These are phyloP conservation scores for Drosera spatulata DNA, from an alignment of 179 eudicot species.

Conservation along the genomic window DNA sequence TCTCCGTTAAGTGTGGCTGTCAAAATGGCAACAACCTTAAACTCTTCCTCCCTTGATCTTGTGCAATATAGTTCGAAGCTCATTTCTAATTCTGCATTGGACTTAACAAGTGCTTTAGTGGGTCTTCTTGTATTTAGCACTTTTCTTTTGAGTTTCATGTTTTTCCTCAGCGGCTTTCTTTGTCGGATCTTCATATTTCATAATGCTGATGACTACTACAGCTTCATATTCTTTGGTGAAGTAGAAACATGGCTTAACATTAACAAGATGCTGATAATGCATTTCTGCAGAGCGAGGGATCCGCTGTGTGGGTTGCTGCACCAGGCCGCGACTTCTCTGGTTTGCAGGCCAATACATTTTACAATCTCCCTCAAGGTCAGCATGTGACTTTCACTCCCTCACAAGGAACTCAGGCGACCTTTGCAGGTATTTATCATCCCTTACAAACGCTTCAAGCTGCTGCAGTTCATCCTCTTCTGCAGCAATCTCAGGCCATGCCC, in stretches of 20 bases:
- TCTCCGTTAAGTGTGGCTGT: too few species aligned
- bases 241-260: background rate
- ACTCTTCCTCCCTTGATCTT: too few species aligned
- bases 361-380: constrained; percentile 64
- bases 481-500: constrained; percentile 64
- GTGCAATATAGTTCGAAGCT: too few species aligned
- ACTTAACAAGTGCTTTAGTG: background rate
- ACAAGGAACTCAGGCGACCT: constrained; percentile 64
- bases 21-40: too few species aligned
- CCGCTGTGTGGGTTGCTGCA: constrained; percentile 54
- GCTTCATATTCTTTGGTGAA: background rate
- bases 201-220: background rate
- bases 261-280: background rate
- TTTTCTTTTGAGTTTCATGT: background rate
- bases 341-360: constrained; percentile 52
- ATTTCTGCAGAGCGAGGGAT: constrained; percentile 61
- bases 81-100: too few species aligned
- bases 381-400: constrained; percentile 50
- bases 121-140: background rate
- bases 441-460: constrained; percentile 50
- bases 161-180: too few species aligned
- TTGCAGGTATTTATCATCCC: constrained; percentile 49
- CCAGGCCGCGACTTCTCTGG: constrained; percentile 59
- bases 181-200: background rate
- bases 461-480: constrained; percentile 54